Base-by-base conservation (phyloP, 1,284 basidiomycete genomes). In the Boletus semigastroideus region DNA sequence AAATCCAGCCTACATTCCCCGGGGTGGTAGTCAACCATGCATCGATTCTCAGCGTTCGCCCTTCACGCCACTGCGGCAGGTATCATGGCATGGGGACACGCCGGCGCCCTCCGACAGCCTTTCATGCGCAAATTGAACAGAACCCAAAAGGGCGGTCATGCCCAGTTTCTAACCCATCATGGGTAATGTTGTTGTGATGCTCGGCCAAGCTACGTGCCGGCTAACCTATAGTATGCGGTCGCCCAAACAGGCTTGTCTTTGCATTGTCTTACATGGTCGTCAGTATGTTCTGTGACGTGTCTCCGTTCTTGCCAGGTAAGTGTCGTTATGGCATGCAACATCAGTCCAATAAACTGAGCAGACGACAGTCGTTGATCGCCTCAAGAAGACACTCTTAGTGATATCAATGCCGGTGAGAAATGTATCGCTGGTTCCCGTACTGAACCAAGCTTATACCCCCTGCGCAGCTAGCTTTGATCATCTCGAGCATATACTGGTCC, bases 91-190 rank as follows among this genome's bases (percentile, higher is more conserved):
- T 79, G 77, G 61, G 81, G 79, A 0, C 83, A 73, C 57, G 20
- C 52, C 37, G n/a, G n/a, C n/a, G n/a, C n/a, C n/a, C n/a, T n/a
- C n/a, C n/a, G n/a, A n/a, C n/a, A 28, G 38, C 10, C 8, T 65
- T 17, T 5, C 13, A 14, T n/a, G n/a, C n/a, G n/a, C n/a, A 13
- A 40, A 0, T 22, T 49, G 13, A n/a, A n/a, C n/a, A n/a, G n/a
- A n/a, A 3, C 16, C 5, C 3, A 30, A 11, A 19, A 11, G 56
- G 85, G 86, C 19, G 88, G 87, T 0, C 80, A 84, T 57, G 76
- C 78, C 42, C 84, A 86, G 63, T 92, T 80, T 62, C 69, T 93
- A 46, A 92, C 90, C 1, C 87, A 90, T 53, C 82, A 88, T 69
- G 87, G 86, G 88, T 86, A 75, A 43, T 4, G n/a, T 40, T 0